Percentiles rank a stretch among this genome's conserved stretches.
Conservation (phyloP, 148 eudicot genomes). For the Rhododendron henanense region DNA sequence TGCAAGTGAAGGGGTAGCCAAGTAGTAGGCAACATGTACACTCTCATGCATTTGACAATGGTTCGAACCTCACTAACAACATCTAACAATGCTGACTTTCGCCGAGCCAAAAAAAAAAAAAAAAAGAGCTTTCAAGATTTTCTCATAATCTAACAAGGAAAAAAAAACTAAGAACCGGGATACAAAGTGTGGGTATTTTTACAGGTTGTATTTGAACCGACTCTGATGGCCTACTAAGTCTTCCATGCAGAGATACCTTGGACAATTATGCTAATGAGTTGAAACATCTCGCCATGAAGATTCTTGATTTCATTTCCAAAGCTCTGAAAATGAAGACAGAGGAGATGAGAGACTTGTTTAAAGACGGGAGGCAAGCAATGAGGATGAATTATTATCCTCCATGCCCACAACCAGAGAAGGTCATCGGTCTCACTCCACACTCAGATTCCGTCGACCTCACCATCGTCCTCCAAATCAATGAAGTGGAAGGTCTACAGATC, state of each 20-base stretch:
- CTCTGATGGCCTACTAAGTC: background rate
- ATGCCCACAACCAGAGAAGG: conserved; percentile 27
- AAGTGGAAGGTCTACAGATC: background rate
- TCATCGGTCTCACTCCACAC: conserved; percentile 24
- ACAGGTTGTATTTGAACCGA: background rate
- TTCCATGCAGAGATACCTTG: conserved; percentile 13
- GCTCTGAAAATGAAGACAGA: conserved; percentile 8
- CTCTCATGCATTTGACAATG: too few species aligned
- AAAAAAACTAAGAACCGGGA: background rate
- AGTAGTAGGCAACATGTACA: too few species aligned
- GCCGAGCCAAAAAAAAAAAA: too few species aligned
- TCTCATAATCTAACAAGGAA: too few species aligned
- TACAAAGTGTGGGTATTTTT: background rate
- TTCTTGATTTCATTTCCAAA: conserved; percentile 13
- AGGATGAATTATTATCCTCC: conserved; percentile 33
- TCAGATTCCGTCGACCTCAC: background rate
- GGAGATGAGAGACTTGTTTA: conserved; percentile 9
- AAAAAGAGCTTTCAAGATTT: too few species aligned
- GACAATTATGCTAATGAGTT: conserved; percentile 10
- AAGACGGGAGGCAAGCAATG: background rate
- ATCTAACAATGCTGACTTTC: too few species aligned
- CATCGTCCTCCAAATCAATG: conserved; percentile 2
- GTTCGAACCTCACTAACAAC: too few species aligned
- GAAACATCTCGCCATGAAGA: conserved; percentile 8
- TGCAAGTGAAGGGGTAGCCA: too few species aligned